A percentile compares a stretch with the other conserved stretches of the same genome.
Conservation (phyloP, 1,139 yeast species). For the Yamadazyma diospyri region DNA sequence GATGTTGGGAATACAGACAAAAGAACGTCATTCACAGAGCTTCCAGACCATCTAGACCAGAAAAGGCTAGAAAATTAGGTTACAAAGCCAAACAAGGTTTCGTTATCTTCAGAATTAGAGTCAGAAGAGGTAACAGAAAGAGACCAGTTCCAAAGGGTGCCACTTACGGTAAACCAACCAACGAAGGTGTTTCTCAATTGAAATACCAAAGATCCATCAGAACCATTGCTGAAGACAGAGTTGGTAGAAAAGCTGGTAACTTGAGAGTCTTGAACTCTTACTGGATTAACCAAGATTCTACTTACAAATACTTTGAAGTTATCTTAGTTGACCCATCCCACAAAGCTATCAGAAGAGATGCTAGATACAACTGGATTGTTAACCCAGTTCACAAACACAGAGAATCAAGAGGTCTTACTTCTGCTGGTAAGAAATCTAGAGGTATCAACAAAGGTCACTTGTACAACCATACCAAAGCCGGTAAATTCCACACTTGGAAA, state of each 20-base stretch:
- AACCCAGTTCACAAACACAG: constrained; percentile 99
- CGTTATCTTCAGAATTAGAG: constrained; percentile 97
- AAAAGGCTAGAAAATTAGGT: constrained; percentile 99
- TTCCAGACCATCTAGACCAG: constrained; percentile 98
- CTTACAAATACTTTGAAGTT: constrained; percentile 98
- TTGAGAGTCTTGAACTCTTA: constrained; percentile 98
- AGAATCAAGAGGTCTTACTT: constrained; percentile 98
- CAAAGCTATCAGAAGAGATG: constrained; percentile 98
- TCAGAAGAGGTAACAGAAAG: constrained; percentile 99
- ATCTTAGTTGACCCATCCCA: constrained; percentile 96
- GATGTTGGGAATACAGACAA: constrained; percentile 99
- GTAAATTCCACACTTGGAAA: constrained; percentile 99
- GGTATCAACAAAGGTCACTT: constrained; percentile 99
- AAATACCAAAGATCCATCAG: constrained; percentile 98
- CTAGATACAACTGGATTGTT: constrained; percentile 99
- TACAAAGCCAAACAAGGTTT: constrained; percentile 99
- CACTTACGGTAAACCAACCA: constrained; percentile 99
- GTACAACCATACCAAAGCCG: constrained; percentile 96
- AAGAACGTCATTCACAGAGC: constrained; percentile 99
- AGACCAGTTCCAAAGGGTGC: constrained; percentile 99
- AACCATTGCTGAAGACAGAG: constrained; percentile 99
- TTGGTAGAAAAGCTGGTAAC: constrained; percentile 98
- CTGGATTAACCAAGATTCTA: constrained; percentile 99
- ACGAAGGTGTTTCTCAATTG: constrained; percentile 99
- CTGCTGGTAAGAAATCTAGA: constrained; percentile 98